Conservation (phyloP, 192 early-diverging fungal species). For the Linnemannia hyalina region DNA sequence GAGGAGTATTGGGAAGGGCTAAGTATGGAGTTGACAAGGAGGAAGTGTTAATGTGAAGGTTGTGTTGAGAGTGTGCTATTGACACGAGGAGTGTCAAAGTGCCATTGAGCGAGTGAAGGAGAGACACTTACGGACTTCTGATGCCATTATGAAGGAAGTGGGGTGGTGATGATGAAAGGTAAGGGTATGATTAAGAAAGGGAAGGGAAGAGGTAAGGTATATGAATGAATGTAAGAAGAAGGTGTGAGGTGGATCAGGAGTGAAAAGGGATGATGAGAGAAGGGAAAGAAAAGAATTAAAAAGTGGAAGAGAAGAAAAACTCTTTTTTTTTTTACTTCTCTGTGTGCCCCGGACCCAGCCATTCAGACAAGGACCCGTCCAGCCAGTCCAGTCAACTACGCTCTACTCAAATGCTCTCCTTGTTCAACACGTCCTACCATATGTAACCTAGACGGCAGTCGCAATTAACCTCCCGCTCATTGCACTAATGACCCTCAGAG, state of each 20-base stretch:
- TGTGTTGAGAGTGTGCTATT: not conserved
- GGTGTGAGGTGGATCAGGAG: conserved; percentile 21
- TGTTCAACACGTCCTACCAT: not conserved
- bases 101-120: not conserved
- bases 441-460: not conserved
- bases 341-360: not conserved
- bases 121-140: conserved; percentile 36
- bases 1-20: conserved; percentile 42
- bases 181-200: not conserved
- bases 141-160: conserved; percentile 26
- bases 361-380: not conserved
- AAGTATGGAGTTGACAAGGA: not conserved
- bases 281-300: conserved; percentile 1
- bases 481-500: no score
- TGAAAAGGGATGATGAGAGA: conserved; percentile 19
- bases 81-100: not conserved
- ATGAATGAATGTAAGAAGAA: not conserved
- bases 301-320: not conserved
- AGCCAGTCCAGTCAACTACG: not conserved
- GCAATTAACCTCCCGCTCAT: no score
- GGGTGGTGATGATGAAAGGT: conserved; percentile 17
- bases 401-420: not conserved
- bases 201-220: not conserved
- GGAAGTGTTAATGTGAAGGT: conserved; percentile 5
- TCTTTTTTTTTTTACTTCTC: not conserved